phyloP scores from a whole-genome alignment of 2,329 filamentous ascomycete genomes.

The Blastomyces emzantsi region DNA sequence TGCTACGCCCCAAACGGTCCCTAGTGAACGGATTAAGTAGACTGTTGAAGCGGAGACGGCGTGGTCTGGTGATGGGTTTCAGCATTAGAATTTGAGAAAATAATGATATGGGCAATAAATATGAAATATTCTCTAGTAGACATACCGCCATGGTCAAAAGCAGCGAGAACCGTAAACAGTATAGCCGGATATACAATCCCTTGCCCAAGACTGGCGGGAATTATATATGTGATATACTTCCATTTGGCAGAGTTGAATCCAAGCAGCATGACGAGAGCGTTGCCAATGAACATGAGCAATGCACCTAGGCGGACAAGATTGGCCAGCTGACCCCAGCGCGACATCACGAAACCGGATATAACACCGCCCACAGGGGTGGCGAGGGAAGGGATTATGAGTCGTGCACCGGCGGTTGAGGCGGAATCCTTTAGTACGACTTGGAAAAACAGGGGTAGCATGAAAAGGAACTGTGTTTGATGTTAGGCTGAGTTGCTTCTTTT shows the following conservation, averaged over 20 bases:
- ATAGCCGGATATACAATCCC: conserved; percentile 41
- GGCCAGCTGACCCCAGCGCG: conserved; percentile 38
- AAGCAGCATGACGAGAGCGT: conserved; percentile 34
- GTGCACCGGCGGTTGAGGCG: conserved; percentile 37
- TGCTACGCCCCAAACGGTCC: conserved; percentile 56
- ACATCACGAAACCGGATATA: conserved; percentile 40
- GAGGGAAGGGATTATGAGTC: conserved; percentile 39
- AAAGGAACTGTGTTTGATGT: conserved; percentile 32
- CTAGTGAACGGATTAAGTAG: conserved; percentile 55
- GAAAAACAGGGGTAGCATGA: conserved; percentile 40
- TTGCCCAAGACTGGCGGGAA: conserved; percentile 41
- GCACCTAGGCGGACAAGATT: conserved; percentile 35
- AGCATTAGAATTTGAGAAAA: neutral
- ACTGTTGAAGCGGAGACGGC: conserved; percentile 55
- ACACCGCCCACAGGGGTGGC: conserved; percentile 39
- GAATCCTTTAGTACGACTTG: conserved; percentile 36
- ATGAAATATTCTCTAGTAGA: neutral
- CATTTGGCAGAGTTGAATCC: conserved; percentile 36
- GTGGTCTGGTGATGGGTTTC: conserved; percentile 41
- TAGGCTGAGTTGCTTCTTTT: neutral
- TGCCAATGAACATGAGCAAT: conserved; percentile 38
- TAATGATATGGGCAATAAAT: neutral
- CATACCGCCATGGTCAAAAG: conserved; percentile 53
- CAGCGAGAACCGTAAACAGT: conserved; percentile 54
- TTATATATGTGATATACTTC: conserved; percentile 40